Conservation (phyloP, 768 basidiomycete species). For the Obba rivulosa region DNA sequence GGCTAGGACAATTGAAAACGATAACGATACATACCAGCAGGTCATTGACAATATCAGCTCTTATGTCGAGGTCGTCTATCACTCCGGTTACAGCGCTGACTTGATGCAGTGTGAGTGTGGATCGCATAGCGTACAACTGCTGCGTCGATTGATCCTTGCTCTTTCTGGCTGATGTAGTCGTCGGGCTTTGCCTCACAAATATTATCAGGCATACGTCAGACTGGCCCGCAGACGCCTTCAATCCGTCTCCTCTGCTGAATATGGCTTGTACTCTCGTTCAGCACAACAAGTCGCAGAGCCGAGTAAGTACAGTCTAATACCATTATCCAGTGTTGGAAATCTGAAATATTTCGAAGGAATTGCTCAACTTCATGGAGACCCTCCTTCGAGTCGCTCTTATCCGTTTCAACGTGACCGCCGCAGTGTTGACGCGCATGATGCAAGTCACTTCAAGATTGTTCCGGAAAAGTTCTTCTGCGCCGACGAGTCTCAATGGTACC, state of each 20-base stretch:
- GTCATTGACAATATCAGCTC: constrained; percentile 51
- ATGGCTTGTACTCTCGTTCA: constrained; percentile 50
- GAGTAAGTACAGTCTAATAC: constrained; percentile 33
- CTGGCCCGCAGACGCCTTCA: constrained; percentile 38
- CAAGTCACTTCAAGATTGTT: constrained; percentile 40
- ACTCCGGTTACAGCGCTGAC: constrained; percentile 43
- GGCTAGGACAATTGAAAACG: constrained; percentile 41
- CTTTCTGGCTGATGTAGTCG: constrained; percentile 38
- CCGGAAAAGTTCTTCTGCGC: constrained; percentile 25
- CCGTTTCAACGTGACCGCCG: constrained; percentile 41
- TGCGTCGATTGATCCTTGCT: too few relatives aligned
- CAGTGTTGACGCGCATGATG: constrained; percentile 42
- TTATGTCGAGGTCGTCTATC: constrained; percentile 56
- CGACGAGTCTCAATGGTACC: constrained; percentile 2
- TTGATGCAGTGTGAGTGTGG: constrained; percentile 53
- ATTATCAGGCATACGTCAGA: constrained; percentile 58
- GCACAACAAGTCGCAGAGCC: constrained; percentile 52
- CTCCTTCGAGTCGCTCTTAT: constrained; percentile 50
- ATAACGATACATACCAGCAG: constrained; percentile 43
- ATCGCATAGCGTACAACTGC: too few relatives aligned
- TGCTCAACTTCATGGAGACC: constrained; percentile 54
- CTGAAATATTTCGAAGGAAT: constrained; percentile 36
- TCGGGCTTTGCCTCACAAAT: constrained; percentile 47
- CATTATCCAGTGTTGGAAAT: not conserved
- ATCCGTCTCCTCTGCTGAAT: constrained; percentile 51